Evolutionary conservation across 495 filamentous ascomycete species (phyloP), one percentile per base, ranked within the genome.

Genomic region (Aspergillus ellipticus): DNA sequence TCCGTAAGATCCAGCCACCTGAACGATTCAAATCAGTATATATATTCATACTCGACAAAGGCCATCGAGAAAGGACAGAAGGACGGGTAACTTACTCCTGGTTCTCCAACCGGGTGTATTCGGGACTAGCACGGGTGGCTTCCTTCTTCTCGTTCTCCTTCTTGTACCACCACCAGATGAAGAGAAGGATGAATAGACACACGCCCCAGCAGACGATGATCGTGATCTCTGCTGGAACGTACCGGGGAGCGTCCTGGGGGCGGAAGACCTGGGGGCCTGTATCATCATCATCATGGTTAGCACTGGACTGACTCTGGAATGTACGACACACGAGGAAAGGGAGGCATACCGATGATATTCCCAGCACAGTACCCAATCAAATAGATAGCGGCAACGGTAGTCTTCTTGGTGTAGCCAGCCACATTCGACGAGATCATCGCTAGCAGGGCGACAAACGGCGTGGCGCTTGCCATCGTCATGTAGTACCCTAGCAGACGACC

Each of bases 331-430:
- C 48, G 39, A 31, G 54, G 46, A 60, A 58, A n/a, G 16, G 59
- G 52, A 20, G 60, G 63, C 46, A 64, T 68, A 64, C 78, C 80
- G 26, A 81, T 78, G 49, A 82, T 82, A 49, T 85, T 85, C 2
- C 83, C 82, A 0, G 74, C 76, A 57, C 84, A 87, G 55, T 87
- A 88, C 1, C 75, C 79, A 41, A 88, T 84, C n/a, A 90, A 66
- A 55, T 86, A 88, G 49, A 90, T 65, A 0, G 85, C 85, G 0
- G 85, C 85, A 1, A 88, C 82, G 0, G 86, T 89, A 0, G 86
- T 89, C 68, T 89, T 89, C 72, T 89, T 89, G 9, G 87, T 89
- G 65, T 87, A 89, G 16, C 86, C 85, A 0, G 85, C 83, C 6
- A 89, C 80, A 57, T 90, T 89, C 19, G 79, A 82, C 0, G 78